Evolutionary conservation across 2,329 filamentous ascomycete genomes (phyloP).

Genomic region (Trichoderma lentiforme): DNA sequence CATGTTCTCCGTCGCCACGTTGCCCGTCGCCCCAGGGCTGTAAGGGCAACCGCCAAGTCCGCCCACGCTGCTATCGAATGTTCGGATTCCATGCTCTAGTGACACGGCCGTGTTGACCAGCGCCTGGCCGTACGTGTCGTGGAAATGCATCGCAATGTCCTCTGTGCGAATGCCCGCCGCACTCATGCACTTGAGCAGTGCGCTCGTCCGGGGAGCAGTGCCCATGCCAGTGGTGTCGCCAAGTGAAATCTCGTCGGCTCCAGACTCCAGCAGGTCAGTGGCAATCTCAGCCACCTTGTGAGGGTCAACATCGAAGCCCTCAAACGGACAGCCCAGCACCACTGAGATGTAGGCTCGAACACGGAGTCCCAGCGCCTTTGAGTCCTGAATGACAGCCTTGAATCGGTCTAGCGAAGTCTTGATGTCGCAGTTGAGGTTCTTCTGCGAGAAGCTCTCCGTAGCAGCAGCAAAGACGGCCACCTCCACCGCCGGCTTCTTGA

Average conservation of each 20-base stretch:
- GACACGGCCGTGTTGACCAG: slow-evolving; percentile 78
- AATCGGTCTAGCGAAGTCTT: slow-evolving; percentile 69
- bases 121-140: slow-evolving; percentile 84
- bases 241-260: slow-evolving; percentile 85
- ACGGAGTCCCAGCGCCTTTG: slow-evolving; percentile 61
- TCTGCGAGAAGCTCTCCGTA: slow-evolving; percentile 74
- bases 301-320: slow-evolving; percentile 62
- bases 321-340: slow-evolving; percentile 76
- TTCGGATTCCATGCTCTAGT: slow-evolving; percentile 72
- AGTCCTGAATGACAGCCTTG: slow-evolving; percentile 64
- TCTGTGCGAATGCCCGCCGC: slow-evolving; percentile 66
- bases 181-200: slow-evolving; percentile 61
- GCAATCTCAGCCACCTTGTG: slow-evolving; percentile 64
- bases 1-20: slow-evolving; percentile 80
- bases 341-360: slow-evolving; percentile 80
- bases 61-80: slow-evolving; percentile 75
- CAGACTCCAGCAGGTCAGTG: slow-evolving; percentile 72
- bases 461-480: slow-evolving; percentile 79
- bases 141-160: slow-evolving; percentile 79
- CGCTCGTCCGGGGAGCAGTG: slow-evolving; percentile 66
- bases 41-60: slow-evolving; percentile 84
- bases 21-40: slow-evolving; percentile 80
- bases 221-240: slow-evolving; percentile 92
- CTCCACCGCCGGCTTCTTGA: slow-evolving; percentile 54
- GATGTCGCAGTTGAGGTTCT: slow-evolving; percentile 80